These are phyloP conservation scores for Kuraishia capsulata DNA, from an alignment of 805 yeast genomes.

Conservation along the genomic window DNA sequence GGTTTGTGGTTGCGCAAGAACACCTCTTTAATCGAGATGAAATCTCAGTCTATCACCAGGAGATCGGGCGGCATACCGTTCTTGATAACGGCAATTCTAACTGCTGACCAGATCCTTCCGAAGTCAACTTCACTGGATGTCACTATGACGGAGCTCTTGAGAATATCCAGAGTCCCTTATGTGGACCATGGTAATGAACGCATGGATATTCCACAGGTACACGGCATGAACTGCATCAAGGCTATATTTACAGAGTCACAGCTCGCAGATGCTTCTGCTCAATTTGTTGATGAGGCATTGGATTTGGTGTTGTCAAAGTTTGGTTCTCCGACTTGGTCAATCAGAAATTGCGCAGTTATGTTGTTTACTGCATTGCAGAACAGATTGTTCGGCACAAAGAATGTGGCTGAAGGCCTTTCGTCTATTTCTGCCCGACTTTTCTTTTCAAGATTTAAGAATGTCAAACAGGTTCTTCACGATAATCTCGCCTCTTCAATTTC, in stretches of 20 bases:
- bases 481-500: slow-evolving; percentile 25
- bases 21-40: slow-evolving; percentile 39
- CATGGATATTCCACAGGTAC: slow-evolving; percentile 82
- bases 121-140: slow-evolving; percentile 18
- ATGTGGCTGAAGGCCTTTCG: slow-evolving; percentile 26
- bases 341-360: slow-evolving; percentile 91
- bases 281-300: slow-evolving; percentile 48
- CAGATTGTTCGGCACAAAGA: slow-evolving; percentile 62
- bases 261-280: slow-evolving; percentile 42
- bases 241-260: slow-evolving; percentile 66
- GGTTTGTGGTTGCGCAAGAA: slow-evolving; percentile 52
- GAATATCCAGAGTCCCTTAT: slow-evolving; percentile 45
- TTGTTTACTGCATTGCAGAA: slow-evolving; percentile 78
- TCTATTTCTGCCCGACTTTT: slow-evolving; percentile 53
- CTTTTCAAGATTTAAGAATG: slow-evolving; percentile 53
- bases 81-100: slow-evolving; percentile 65
- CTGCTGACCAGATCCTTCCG: slow-evolving; percentile 27
- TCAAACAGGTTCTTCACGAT: slow-evolving; percentile 38
- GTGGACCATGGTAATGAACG: slow-evolving; percentile 35
- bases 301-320: slow-evolving; percentile 55
- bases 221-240: slow-evolving; percentile 81
- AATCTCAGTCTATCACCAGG: slow-evolving; percentile 68
- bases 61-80: slow-evolving; percentile 91
- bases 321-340: slow-evolving; percentile 67
- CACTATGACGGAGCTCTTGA: slow-evolving; percentile 43